Base-by-base conservation (phyloP, 2,329 filamentous ascomycete species). In the Alternaria gaisen region DNA sequence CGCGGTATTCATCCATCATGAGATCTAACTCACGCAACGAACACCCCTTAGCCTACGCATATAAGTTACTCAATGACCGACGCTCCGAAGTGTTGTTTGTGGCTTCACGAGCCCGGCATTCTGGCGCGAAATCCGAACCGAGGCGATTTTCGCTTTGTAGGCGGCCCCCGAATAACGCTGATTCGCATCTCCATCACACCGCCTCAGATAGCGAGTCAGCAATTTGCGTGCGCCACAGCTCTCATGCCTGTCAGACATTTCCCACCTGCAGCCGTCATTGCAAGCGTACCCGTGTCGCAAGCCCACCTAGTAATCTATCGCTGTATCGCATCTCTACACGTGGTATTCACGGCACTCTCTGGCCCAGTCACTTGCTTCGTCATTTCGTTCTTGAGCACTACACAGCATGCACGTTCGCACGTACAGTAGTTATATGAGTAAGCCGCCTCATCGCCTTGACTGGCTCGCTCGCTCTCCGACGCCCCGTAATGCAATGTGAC, bases 171-270 rank as follows among this genome's bases (percentile, higher is more conserved):
- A 24, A 42, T 6, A 42, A 24, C 40, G 20, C 40, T 42, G 40
- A 24, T 42, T 42, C 20, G 20, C 40, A 24, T 24, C 20, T 24
- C 30, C 30, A 50, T 50, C 46, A 50, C 46, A 50, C 46, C 46
- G 46, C 46, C 46, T 50, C 30, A 50, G 46, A 50, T 38, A n/a
- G 9, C 46, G 46, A 50, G 46, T 50, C 46, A 50, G 46, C 20
- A 50, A 12, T 22, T 5, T 38, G 46, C 32, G 30, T 50, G 46
- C 46, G 32, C 30, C 46, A 50, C 46, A 50, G 30, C 18, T 36
- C 44, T 48, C 14, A 34, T 48, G 4, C 20, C 2, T n/a, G 28
- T 20, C 18, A 12, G 8, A 32, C 22, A 16, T 34, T 36, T 48
- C 18, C 46, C 46, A 48, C 34, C 46, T 32, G 18, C 30, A 24